These are phyloP conservation scores for Plenodomus biglobosus DNA, from an alignment of 2,329 filamentous ascomycete species.

Conservation along the genomic window DNA sequence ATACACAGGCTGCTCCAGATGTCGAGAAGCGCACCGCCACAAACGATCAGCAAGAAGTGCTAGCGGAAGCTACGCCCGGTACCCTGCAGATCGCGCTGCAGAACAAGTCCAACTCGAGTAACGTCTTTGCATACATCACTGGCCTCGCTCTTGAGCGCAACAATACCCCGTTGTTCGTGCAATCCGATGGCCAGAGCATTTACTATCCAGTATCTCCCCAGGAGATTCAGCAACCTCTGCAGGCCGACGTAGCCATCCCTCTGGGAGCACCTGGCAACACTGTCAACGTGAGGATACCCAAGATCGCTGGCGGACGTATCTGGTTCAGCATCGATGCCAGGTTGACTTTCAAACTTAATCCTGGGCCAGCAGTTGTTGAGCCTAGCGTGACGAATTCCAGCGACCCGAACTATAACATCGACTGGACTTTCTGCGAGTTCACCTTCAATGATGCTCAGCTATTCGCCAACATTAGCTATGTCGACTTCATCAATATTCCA, in stretches of 20 bases:
- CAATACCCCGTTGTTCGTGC: constrained; percentile 63
- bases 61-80: constrained; percentile 23
- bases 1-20: constrained; percentile 1
- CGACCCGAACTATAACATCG: constrained; percentile 50
- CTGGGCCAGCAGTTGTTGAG: constrained; percentile 71
- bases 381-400: constrained; percentile 68
- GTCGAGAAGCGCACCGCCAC: constrained; percentile 14
- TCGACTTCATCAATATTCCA: constrained; percentile 67
- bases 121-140: constrained; percentile 70
- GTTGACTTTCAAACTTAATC: constrained; percentile 71
- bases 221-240: constrained; percentile 54
- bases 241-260: constrained; percentile 62
- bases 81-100: constrained; percentile 64
- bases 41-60: constrained; percentile 27
- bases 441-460: constrained; percentile 52
- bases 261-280: constrained; percentile 64
- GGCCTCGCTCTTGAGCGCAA: constrained; percentile 63
- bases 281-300: constrained; percentile 65
- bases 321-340: constrained; percentile 66
- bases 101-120: constrained; percentile 65
- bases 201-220: constrained; percentile 66
- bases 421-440: constrained; percentile 53
- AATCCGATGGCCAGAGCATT: constrained; percentile 65
- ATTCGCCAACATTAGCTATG: constrained; percentile 65
- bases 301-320: constrained; percentile 69